These are phyloP conservation scores for Symbiodinium pilosum DNA, from an alignment of 73 alveolate species.

Conservation along the genomic window DNA sequence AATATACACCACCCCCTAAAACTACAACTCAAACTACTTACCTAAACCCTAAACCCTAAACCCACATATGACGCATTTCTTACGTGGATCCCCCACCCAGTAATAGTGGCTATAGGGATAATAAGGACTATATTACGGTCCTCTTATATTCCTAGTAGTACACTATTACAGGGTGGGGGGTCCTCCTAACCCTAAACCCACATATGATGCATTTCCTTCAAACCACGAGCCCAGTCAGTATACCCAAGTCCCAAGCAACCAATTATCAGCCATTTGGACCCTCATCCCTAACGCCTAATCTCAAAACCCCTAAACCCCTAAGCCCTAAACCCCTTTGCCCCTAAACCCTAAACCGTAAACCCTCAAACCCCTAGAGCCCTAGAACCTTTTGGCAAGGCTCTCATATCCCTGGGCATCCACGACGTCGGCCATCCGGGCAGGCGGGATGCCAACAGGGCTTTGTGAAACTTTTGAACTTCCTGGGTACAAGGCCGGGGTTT, in stretches of 20 bases:
- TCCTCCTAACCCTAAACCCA: too few relatives aligned
- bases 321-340: neutral
- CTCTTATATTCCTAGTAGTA: too few relatives aligned
- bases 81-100: neutral
- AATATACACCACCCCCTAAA: neutral
- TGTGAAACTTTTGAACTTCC: too few relatives aligned
- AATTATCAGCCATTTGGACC: too few relatives aligned
- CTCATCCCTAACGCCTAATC: neutral
- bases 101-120: neutral
- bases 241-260: too few relatives aligned
- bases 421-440: slow-evolving; percentile 86
- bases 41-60: neutral
- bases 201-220: too few relatives aligned
- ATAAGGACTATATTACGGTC: too few relatives aligned
- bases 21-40: neutral
- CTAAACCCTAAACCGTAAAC: too few relatives aligned
- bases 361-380: neutral
- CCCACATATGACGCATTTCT: neutral
- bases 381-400: slow-evolving; percentile 9
- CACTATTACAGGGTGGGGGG: too few relatives aligned
- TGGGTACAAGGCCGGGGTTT: neutral
- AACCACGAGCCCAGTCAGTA: too few relatives aligned
- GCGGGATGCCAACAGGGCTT: too few relatives aligned
- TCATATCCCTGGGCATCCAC: slow-evolving; percentile 49
- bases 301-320: neutral